A percentile compares a stretch with the other conserved stretches of the same genome.
Conservation (phyloP, 306 rosid genomes). For the Coriaria nepalensis region DNA sequence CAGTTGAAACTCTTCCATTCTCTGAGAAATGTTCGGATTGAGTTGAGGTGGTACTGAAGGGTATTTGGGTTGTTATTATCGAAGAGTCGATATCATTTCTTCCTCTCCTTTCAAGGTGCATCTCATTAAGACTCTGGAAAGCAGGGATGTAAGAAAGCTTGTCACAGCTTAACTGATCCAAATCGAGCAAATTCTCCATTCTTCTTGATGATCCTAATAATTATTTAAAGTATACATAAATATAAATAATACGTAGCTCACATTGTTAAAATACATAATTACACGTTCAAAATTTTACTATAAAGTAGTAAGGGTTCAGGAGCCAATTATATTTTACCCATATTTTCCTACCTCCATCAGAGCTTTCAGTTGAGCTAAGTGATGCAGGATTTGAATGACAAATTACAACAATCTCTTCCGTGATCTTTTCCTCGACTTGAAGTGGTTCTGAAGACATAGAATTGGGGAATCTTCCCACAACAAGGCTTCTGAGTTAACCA, state of each 20-base stretch:
- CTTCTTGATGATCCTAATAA: conserved; percentile 73
- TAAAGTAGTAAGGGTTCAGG: neutral
- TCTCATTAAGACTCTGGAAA: conserved; percentile 34
- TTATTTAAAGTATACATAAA: neutral
- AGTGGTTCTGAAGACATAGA: conserved; percentile 26
- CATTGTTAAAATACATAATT: neutral
- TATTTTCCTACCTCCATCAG: conserved; percentile 55
- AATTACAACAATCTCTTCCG: conserved; percentile 54
- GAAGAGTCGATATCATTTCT: too few species aligned
- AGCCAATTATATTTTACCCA: neutral
- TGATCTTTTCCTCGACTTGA: conserved; percentile 45
- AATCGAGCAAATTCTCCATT: conserved; percentile 58
- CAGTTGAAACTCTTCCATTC: too few species aligned
- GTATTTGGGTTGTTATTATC: conserved; percentile 18
- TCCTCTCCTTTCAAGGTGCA: conserved; percentile 40
- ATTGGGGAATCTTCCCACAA: conserved; percentile 32
- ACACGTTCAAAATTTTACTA: neutral
- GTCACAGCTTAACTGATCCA: conserved; percentile 46
- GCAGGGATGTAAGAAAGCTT: conserved; percentile 24
- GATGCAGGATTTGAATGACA: conserved; percentile 92
- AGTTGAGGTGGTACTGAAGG: conserved; percentile 21
- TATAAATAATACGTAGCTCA: neutral
- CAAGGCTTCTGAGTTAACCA: conserved; percentile 36
- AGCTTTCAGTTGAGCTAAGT: conserved; percentile 85
- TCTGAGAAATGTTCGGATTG: conserved; percentile 25